These are phyloP conservation scores for Leucosporidium scottii DNA, from an alignment of 768 basidiomycete species.

Conservation along the genomic window DNA sequence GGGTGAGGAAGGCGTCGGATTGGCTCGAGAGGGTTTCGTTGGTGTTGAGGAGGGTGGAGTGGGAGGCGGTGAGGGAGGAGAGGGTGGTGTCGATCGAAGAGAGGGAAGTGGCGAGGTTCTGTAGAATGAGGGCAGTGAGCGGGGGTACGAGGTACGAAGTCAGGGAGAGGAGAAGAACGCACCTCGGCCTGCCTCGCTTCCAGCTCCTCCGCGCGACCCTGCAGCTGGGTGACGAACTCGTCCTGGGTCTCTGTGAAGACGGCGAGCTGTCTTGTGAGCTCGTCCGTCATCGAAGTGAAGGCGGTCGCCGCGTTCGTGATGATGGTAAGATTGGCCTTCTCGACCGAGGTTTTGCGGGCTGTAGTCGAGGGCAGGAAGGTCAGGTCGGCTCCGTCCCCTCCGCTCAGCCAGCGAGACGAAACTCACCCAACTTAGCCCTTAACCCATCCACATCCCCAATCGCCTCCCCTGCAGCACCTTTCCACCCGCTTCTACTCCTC, in stretches of 20 bases:
- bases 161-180: neutral
- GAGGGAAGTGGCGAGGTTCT: conserved; percentile 14
- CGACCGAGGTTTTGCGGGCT: conserved; percentile 22
- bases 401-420: neutral
- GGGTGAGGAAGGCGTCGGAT: neutral
- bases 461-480: conserved; percentile 15
- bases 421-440: conserved; percentile 26
- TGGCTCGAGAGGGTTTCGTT: neutral
- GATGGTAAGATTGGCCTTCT: conserved; percentile 9
- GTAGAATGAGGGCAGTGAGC: too few species aligned
- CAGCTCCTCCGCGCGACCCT: conserved; percentile 2
- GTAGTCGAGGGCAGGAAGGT: too few species aligned
- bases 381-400: neutral
- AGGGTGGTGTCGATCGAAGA: conserved; percentile 12
- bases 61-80: neutral
- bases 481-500: conserved; percentile 38
- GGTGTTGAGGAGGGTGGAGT: neutral
- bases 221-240: conserved; percentile 5
- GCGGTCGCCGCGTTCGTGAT: conserved; percentile 1
- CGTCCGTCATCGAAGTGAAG: conserved; percentile 7
- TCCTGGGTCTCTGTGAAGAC: conserved; percentile 2
- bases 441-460: conserved; percentile 17
- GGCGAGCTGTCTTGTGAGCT: conserved; percentile 2
- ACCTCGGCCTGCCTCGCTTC: neutral
- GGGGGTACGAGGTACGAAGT: too few species aligned